phyloP scores from a whole-genome alignment of 2,329 filamentous ascomycete genomes.

The Fusarium chuoi region DNA sequence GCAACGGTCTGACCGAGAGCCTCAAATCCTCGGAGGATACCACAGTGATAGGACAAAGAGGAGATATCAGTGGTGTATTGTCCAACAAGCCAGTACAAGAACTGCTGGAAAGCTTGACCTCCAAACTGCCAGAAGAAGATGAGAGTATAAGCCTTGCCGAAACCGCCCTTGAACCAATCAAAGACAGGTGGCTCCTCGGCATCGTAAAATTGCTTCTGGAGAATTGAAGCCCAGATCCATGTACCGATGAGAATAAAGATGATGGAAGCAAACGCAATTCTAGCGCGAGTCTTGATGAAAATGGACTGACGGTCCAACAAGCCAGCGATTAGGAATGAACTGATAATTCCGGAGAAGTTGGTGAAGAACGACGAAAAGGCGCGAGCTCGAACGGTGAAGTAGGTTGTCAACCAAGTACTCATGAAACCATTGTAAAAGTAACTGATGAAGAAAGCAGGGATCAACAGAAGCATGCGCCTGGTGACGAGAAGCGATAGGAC shows the following conservation, averaged over 20 bases:
- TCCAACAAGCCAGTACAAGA: constrained; percentile 20
- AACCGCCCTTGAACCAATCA: constrained; percentile 35
- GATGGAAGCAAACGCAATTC: constrained; percentile 1
- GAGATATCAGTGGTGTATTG: constrained; percentile 13
- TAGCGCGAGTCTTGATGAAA: constrained; percentile 31
- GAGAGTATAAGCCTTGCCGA: constrained; percentile 27
- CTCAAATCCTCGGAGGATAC: constrained; percentile 20
- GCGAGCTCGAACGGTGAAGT: constrained; percentile 17
- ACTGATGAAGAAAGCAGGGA: constrained; percentile 20
- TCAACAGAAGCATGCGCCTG: constrained; percentile 25
- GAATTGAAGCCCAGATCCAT: constrained; percentile 32
- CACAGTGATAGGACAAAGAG: constrained; percentile 13
- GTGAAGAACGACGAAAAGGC: constrained; percentile 18
- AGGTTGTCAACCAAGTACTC: constrained; percentile 19
- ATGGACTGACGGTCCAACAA: constrained; percentile 31
- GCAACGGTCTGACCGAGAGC: constrained; percentile 16
- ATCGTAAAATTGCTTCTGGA: constrained; percentile 31
- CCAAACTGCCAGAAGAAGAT: constrained; percentile 38
- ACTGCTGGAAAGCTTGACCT: constrained; percentile 29
- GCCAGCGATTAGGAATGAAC: neutral
- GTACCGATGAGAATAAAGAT: constrained; percentile 8
- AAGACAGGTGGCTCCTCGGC: constrained; percentile 14
- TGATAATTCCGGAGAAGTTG: constrained; percentile 19
- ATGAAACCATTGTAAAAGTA: constrained; percentile 18
- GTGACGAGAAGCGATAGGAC: constrained; percentile 3